phyloP scores from a whole-genome alignment of 495 filamentous ascomycete species.

The Halenospora varia region DNA sequence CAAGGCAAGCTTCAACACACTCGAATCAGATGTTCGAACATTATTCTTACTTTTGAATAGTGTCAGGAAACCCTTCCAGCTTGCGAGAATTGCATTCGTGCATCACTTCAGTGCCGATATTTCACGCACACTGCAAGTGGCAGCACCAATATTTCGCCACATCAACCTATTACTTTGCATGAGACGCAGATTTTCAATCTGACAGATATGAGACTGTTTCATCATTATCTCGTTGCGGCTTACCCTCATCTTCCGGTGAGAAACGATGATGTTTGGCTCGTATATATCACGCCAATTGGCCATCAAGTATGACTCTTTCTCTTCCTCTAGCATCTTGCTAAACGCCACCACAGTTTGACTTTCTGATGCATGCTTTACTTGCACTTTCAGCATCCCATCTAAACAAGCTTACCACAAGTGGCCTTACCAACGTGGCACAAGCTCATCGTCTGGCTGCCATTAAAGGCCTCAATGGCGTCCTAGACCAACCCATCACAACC shows the following conservation, averaged over 20 bases:
- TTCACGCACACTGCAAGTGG: not conserved
- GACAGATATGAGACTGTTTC: not conserved
- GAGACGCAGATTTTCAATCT: not conserved
- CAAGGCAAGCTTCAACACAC: not conserved
- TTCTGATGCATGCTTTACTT: conserved; percentile 7
- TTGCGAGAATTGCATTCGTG: not conserved
- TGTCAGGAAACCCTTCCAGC: not conserved
- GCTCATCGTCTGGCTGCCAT: conserved; percentile 1
- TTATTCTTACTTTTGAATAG: not conserved
- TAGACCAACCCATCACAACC: not conserved
- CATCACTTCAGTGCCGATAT: not conserved
- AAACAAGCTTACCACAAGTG: not conserved
- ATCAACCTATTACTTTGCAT: no score
- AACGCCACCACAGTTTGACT: not conserved
- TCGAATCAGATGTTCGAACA: not conserved
- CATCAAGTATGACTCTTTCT: not conserved
- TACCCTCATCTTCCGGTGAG: not conserved
- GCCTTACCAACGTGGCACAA: not conserved
- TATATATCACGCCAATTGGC: not conserved
- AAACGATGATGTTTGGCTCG: not conserved
- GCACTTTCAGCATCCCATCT: conserved; percentile 10
- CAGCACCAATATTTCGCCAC: not conserved
- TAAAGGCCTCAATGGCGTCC: conserved; percentile 5
- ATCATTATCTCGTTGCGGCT: conserved; percentile 1
- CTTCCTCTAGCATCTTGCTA: not conserved